Percentiles rank a stretch among this genome's conserved stretches.
phyloP scores from a whole-genome alignment of 352 stramenopile genomes.

The Blastocystis sp. region DNA sequence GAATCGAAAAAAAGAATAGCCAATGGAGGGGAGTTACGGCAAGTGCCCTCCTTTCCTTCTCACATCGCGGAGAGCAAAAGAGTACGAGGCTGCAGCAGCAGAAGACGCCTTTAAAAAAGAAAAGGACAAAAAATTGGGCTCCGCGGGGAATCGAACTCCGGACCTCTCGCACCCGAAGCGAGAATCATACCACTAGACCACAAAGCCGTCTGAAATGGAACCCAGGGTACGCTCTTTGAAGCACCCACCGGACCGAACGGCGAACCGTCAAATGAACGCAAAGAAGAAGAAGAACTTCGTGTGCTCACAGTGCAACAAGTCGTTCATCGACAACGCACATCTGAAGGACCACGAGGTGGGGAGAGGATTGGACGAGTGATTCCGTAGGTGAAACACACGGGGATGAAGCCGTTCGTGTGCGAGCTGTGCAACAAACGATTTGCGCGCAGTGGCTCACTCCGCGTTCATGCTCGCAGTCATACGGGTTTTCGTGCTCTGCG shows the following conservation, averaged over 20 bases:
- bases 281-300: constrained; percentile 66
- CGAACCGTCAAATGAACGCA: neutral
- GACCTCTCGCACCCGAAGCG: constrained; percentile 69
- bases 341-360: constrained; percentile 59
- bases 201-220: constrained; percentile 11
- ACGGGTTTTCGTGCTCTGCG: neutral
- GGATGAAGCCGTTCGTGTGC: constrained; percentile 57
- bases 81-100: too few species aligned
- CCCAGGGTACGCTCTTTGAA: neutral
- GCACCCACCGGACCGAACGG: neutral
- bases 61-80: too few species aligned
- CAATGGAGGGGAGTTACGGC: neutral
- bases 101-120: too few species aligned
- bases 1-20: neutral
- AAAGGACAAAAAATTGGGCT: constrained; percentile 58
- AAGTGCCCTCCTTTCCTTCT: neutral
- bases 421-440: constrained; percentile 63
- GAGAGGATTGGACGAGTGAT: neutral
- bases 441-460: constrained; percentile 43
- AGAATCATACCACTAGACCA: constrained; percentile 70
- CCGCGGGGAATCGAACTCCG: constrained; percentile 69
- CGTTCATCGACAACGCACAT: constrained; percentile 64
- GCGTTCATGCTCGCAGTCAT: constrained; percentile 53
- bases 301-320: constrained; percentile 52
- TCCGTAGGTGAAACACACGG: constrained; percentile 55